Evolutionary conservation across 305 asterid species (phyloP).

Genomic region (Fraxinus sp.): DNA sequence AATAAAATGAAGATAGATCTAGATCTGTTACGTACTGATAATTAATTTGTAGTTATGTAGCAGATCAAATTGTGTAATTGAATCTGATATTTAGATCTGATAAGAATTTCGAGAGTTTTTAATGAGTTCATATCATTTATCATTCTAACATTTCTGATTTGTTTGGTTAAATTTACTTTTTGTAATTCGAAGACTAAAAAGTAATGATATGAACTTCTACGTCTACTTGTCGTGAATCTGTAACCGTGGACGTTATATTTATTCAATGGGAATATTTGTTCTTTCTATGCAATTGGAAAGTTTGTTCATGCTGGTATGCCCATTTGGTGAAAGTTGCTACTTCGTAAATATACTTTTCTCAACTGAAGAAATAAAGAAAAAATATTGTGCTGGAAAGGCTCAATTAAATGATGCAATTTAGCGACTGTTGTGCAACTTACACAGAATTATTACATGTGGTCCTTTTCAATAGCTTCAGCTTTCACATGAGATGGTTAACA

Average conservation of each 20-base stretch:
- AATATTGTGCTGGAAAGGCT: neutral
- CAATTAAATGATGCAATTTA: neutral
- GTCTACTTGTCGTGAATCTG: neutral
- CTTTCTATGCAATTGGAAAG: neutral
- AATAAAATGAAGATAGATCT: neutral
- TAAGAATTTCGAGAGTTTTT: neutral
- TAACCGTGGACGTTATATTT: neutral
- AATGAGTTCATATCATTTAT: neutral
- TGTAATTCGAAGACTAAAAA: neutral
- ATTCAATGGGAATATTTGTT: neutral
- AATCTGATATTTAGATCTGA: neutral
- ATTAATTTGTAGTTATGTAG: neutral
- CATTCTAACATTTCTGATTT: neutral
- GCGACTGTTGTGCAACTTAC: neutral
- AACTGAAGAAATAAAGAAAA: neutral
- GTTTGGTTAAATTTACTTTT: neutral
- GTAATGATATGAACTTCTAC: neutral
- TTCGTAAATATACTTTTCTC: neutral
- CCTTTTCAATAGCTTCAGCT: neutral
- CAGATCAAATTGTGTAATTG: neutral
- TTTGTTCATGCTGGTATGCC: neutral
- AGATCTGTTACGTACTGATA: neutral
- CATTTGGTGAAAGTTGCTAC: neutral
- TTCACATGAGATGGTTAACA: neutral
- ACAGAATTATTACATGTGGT: neutral